Evolutionary conservation across 2,329 filamentous ascomycete genomes (phyloP), one percentile per base, ranked within the genome.

Genomic region (Verticillium longisporum): DNA sequence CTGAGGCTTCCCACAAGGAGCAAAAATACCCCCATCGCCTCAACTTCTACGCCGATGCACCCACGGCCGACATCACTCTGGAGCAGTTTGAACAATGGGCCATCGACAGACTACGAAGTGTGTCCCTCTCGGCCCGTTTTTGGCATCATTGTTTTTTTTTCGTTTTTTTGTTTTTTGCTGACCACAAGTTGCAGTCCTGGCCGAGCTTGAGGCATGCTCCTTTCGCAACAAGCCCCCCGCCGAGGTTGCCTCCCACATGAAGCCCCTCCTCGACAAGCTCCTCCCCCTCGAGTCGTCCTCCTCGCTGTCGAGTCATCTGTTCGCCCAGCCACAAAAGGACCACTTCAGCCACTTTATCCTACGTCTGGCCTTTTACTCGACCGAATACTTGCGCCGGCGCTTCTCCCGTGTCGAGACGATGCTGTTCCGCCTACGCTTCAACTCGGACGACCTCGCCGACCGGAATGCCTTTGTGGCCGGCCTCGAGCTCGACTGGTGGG

Each of bases 61-160:
- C 95, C 0, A 97, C 92, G 0, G 90, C 90, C 56, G 95, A 99
- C 71, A 95, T 99, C 68, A 96, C 92, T 0, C 86, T 99, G 53
- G 95, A 99, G 72, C 88, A 99, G 72, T 99, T 99, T 70, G 95
- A 99, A 73, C 92, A 97, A 83, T 99, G 95, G 95, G 95, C 93
- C 11, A 98, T 99, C 70, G 91, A 96, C 70, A 83, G 95, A 61
- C 75, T 99, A 66, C 88, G 92, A 77, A 85, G 92, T 92, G 78
- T 60, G 78, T 59, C 15, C 1, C 26, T 6, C 38, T 9, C 50
- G 15, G 33, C 5, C 10, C 4, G 3, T 34, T 41, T 15, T 21
- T 34, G 38, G 58, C 38, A 59, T 37, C 34, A 50, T 36, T 26
- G 3, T 26, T 26, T 26, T 26, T 26, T 4, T n/a, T n/a, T n/a